Base-by-base conservation (phyloP, 768 basidiomycete species). In the Pholiota microspora region DNA sequence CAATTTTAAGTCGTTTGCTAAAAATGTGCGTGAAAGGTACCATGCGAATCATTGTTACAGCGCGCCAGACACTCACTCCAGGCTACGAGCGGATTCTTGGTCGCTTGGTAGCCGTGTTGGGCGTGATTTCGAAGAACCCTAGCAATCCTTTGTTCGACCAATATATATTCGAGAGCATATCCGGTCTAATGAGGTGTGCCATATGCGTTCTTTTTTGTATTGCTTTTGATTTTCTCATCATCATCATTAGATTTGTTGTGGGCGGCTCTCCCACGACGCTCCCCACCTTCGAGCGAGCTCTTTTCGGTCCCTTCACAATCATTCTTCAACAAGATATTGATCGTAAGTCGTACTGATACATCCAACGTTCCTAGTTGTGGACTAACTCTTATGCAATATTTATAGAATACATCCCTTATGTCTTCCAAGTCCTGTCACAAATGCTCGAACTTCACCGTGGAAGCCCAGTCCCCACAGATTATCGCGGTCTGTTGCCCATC, bases 111-210 rank as follows among this genome's bases (percentile, higher is more conserved):
- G 70, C 73, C 24, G 95, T 98, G 63, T 78, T 98, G 27, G 87
- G 89, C 10, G 80, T 88, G 51, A 94, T 96, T 62, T 92, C 89
- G 56, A 92, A 89, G 74, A 99, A 99, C 67, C 96, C 97, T 13
- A 94, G 91, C 68, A 99, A 99, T 70, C 97, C 97, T 1, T 86
- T 88, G 60, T 98, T 99, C 71, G 95, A 97, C 69, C 97, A 98
- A 69, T 97, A 92, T 66, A 89, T 94, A 59, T 98, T 99, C 64
- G 96, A 99, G 73, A 90, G 89, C 66, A 85, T 99, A 36, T 89
- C 95, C n/a, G 95, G 88, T 1, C 73, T 99, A 61, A 88, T 97
- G 76, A 82, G 92, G 91, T 91, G 24, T 13, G 54, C 21, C 28
- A 10, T 44, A 4, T 51, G 8, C 10, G 28, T 45, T 38, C 16